A percentile compares a stretch with the other conserved stretches of the same genome.
These are phyloP conservation scores for Cucumis sativus DNA, from an alignment of 306 rosid genomes.

Conservation along the genomic window Cucumber_9930_V3 NC_026656.2:13110501-13111000, in stretches of 20 bases:
- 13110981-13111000: slow-evolving; percentile 73
- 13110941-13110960: slow-evolving; percentile 61
- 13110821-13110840: slow-evolving; percentile 53
- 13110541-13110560: slow-evolving; percentile 21
- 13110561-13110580: slow-evolving; percentile 45
- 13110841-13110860: slow-evolving; percentile 60
- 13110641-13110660: slow-evolving; percentile 52
- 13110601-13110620: slow-evolving; percentile 76
- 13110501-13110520: slow-evolving; percentile 12
- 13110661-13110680: too few relatives aligned
- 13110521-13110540: slow-evolving; percentile 21
- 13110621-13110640: slow-evolving; percentile 67
- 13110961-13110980: slow-evolving; percentile 50
- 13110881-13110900: slow-evolving; percentile 28
- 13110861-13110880: slow-evolving; percentile 37
- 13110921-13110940: slow-evolving; percentile 50
- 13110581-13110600: slow-evolving; percentile 90
- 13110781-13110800: slow-evolving; percentile 66
- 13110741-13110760: slow-evolving; percentile 56
- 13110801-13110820: slow-evolving; percentile 68
- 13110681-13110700: too few relatives aligned
- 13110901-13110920: slow-evolving; percentile 49
- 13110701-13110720: neutral
- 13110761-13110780: slow-evolving; percentile 45
- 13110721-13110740: slow-evolving; percentile 30